Base-by-base conservation (phyloP, 495 filamentous ascomycete genomes). In the Chaetomium fimeti region DNA sequence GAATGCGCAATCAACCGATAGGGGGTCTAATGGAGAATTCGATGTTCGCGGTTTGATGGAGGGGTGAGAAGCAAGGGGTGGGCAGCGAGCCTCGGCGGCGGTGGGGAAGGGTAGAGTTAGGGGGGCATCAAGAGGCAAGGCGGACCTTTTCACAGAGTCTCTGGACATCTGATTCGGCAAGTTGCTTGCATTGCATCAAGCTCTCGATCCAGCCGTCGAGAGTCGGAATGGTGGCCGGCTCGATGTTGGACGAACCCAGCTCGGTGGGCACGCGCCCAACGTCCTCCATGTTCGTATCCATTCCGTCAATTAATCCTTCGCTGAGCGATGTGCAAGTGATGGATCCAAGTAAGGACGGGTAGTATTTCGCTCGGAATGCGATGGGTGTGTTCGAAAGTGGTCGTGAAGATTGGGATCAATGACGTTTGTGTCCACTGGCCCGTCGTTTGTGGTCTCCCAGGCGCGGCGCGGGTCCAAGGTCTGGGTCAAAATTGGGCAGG, bases 231-330 rank as follows among this genome's bases (percentile, higher is more conserved):
- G 92, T 89, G 40, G 91, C 85, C 12, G 95, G 88, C 76, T 98
- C 95, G 55, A 86, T 83, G 25, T 84, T 81, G 66, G 89, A 86
- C 59, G 89, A 83, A 71, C 91, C 78, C 69, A 93, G 85, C 66
- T 92, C 90, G 72, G 95, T 87, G 66, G 92, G 90, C 67, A 88
- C 85, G 75, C 92, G 89, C 71, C 89, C 90, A 67, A 97, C 92
- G 76, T 98, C 94, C 80, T 90, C 89, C 94, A 98, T 98, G 78
- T 95, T 96, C 72, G 92, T 96, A 79, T 98, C 94, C 93, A 96
- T 96, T 66, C 57, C 81, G 70, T 61, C 66, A 62, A 68, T 64
- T 64, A 59, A 36, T 57, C 43, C 12, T 60, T 57, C 54, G 53
- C 32, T 32, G 54, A 52, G 28, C 25, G 43, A 57, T 20, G 57